These are phyloP conservation scores for Pyrenula massariospora DNA, from an alignment of 495 filamentous ascomycete genomes.

Conservation along the genomic window DNA sequence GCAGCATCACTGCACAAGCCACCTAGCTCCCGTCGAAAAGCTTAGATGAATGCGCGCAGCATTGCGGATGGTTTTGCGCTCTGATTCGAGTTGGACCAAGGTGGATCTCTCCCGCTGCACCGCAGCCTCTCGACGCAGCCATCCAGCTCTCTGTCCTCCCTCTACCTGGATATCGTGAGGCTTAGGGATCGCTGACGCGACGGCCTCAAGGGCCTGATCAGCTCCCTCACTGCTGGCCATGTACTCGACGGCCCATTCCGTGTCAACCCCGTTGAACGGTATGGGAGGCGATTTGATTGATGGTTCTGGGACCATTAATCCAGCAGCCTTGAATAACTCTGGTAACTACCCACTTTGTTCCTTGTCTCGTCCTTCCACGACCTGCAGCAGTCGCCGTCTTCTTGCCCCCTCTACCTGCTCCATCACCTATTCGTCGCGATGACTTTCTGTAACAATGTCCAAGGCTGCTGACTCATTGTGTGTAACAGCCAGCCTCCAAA, in stretches of 20 bases:
- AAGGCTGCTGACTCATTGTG: neutral
- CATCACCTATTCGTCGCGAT: neutral
- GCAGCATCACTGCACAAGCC: neutral
- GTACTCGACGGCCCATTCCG: conserved; percentile 43
- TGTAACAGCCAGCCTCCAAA: conserved; percentile 30
- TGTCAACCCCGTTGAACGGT: conserved; percentile 44
- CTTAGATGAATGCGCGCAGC: neutral
- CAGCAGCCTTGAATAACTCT: conserved; percentile 55
- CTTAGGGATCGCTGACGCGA: neutral
- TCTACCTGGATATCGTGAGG: neutral
- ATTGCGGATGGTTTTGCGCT: neutral
- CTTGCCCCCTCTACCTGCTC: conserved; percentile 1
- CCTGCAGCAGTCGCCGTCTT: neutral
- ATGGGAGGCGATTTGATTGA: conserved; percentile 53
- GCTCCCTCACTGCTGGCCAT: conserved; percentile 30
- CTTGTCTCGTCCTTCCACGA: neutral
- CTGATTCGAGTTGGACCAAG: neutral
- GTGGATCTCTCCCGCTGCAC: neutral
- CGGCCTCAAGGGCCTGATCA: conserved; percentile 8
- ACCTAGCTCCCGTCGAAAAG: neutral
- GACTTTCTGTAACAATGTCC: neutral
- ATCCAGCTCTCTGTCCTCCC: neutral
- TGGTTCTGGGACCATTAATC: conserved; percentile 71
- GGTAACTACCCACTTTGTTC: conserved; percentile 28
- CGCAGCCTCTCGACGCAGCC: neutral